phyloP scores from a whole-genome alignment of 305 asterid genomes.

The Caryopteris hybrid region DNA sequence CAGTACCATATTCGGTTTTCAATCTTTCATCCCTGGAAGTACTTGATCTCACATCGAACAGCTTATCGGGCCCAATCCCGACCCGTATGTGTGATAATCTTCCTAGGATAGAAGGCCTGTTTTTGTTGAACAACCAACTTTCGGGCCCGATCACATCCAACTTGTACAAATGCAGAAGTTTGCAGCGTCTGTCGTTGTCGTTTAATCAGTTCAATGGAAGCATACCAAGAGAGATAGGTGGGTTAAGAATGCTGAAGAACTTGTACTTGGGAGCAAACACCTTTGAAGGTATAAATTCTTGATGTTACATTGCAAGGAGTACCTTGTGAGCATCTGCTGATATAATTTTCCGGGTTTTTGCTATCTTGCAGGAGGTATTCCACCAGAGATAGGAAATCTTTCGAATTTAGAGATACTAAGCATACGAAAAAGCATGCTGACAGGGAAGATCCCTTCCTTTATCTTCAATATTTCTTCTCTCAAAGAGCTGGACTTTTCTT shows the following conservation, averaged over 20 bases:
- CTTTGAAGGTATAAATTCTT: neutral
- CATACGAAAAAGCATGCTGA: neutral
- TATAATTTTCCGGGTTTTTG: neutral
- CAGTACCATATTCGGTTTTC: neutral
- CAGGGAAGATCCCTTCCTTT: neutral
- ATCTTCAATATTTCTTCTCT: conserved; percentile 10
- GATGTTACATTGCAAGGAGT: no score
- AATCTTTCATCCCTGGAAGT: conserved; percentile 6
- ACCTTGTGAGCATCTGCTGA: neutral
- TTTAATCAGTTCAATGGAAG: conserved; percentile 16
- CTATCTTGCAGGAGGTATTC: neutral
- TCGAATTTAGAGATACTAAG: neutral
- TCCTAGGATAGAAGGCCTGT: conserved; percentile 2
- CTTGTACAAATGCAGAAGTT: conserved; percentile 22
- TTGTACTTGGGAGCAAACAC: neutral
- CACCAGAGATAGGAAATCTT: neutral
- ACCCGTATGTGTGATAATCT: conserved; percentile 8
- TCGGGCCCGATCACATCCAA: conserved; percentile 22
- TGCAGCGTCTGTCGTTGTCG: conserved; percentile 17
- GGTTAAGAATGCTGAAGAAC: conserved; percentile 19
- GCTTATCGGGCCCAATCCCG: conserved; percentile 18
- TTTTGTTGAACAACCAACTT: conserved; percentile 14
- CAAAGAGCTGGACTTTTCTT: neutral
- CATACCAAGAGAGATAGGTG: conserved; percentile 11
- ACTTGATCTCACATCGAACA: conserved; percentile 16